A percentile compares a stretch with the other conserved stretches of the same genome.
Evolutionary conservation across 225 moss, liverwort and hornwort species (phyloP).

Genomic region (Polytrichum formosum): DNA sequence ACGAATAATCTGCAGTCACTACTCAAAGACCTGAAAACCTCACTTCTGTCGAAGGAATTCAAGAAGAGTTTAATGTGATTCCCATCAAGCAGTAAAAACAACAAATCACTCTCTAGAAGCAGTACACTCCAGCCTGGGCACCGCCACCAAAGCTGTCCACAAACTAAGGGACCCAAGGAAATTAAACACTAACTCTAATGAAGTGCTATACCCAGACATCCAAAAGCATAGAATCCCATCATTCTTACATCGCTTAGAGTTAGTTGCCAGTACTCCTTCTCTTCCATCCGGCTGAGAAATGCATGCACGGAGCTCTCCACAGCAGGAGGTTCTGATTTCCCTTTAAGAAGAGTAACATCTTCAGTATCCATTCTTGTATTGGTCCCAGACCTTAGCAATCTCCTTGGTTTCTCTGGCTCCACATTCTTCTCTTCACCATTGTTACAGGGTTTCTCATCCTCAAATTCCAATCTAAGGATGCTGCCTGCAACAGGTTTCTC

Average conservation of each 20-base stretch:
- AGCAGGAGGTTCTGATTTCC: conserved; percentile 25
- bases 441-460: conserved; percentile 50
- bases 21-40: too few relatives aligned
- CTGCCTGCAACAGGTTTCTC: conserved; percentile 50
- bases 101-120: too few relatives aligned
- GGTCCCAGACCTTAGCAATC: conserved; percentile 35
- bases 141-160: too few relatives aligned
- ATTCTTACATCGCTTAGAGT: conserved; percentile 64
- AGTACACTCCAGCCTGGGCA: too few relatives aligned
- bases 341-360: conserved; percentile 22
- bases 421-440: conserved; percentile 25
- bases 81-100: too few relatives aligned
- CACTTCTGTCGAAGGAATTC: too few relatives aligned
- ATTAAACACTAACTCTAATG: too few relatives aligned
- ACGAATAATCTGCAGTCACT: neutral
- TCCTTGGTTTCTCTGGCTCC: conserved; percentile 39
- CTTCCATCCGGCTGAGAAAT: conserved; percentile 47
- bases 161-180: too few relatives aligned
- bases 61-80: too few relatives aligned
- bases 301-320: conserved; percentile 42
- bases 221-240: too few relatives aligned
- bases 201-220: too few relatives aligned
- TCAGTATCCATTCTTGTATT: conserved; percentile 30
- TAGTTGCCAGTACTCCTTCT: conserved; percentile 83
- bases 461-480: conserved; percentile 57